These are phyloP conservation scores for Quercus robur DNA, from an alignment of 306 rosid species.

Conservation along the genomic window DNA sequence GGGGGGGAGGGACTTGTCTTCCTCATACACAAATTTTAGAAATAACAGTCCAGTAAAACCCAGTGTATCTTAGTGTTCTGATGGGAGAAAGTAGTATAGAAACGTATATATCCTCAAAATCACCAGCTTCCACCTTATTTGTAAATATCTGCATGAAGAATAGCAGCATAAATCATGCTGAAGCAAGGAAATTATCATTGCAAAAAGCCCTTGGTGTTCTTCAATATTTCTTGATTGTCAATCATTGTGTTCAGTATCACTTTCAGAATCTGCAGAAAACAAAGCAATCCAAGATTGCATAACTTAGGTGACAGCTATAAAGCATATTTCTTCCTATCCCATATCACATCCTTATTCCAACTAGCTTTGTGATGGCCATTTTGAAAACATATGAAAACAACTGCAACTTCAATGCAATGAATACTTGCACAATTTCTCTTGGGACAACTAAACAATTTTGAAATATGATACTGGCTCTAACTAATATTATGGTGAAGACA, in stretches of 20 bases:
- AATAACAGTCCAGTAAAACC: too few species aligned
- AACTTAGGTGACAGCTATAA: constrained; percentile 10
- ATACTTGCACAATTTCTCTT: background rate
- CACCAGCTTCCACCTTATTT: too few species aligned
- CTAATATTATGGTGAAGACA: too few species aligned
- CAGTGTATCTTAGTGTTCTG: too few species aligned
- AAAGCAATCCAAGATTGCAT: background rate
- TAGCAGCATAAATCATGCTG: background rate
- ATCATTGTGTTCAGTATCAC: constrained; percentile 79
- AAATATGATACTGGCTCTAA: too few species aligned
- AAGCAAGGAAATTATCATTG: background rate
- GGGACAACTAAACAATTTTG: background rate
- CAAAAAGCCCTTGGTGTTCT: background rate
- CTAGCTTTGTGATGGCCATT: background rate
- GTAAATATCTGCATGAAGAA: background rate
- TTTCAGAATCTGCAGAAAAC: constrained; percentile 77
- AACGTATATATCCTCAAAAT: too few species aligned
- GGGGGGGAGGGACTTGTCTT: too few species aligned
- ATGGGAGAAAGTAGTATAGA: too few species aligned
- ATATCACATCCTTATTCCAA: background rate
- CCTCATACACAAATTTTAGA: too few species aligned
- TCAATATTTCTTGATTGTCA: constrained; percentile 22
- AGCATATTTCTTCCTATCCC: background rate
- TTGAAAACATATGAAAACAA: background rate
- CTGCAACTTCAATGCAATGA: background rate